Conservation (phyloP, 495 filamentous ascomycete species). For the Talaromyces liani region DNA sequence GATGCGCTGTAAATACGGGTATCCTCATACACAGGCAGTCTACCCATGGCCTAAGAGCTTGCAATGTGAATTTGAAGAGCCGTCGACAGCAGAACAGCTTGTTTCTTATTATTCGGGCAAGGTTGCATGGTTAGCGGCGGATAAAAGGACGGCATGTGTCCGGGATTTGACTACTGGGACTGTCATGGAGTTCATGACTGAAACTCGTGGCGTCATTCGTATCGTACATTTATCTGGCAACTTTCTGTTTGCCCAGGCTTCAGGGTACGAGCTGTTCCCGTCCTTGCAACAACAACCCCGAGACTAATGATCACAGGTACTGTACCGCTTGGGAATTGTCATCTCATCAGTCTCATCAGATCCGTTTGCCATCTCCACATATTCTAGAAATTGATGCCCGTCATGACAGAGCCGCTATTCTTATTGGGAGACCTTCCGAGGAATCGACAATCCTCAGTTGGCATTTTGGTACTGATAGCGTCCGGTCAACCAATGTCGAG, state of each 20-base stretch:
- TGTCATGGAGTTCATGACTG: not conserved
- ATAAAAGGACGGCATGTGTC: not conserved
- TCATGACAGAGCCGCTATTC: not conserved
- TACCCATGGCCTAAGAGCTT: not conserved
- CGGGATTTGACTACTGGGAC: not conserved
- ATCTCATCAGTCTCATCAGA: not conserved
- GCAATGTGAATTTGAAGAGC: not conserved
- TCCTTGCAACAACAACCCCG: too few relatives aligned
- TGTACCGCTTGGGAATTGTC: slow-evolving; percentile 3
- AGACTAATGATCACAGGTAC: not conserved
- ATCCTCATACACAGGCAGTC: not conserved
- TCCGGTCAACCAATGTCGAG: not conserved
- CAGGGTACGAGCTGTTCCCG: not conserved
- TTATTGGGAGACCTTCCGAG: not conserved
- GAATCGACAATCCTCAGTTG: not conserved
- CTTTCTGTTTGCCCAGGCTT: not conserved
- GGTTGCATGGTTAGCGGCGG: not conserved
- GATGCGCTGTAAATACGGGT: not conserved
- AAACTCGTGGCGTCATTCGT: not conserved
- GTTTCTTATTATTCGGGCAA: slow-evolving; percentile 6
- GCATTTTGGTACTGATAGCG: slow-evolving; percentile 1
- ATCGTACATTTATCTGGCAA: not conserved
- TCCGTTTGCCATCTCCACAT: not conserved
- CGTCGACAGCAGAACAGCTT: not conserved
- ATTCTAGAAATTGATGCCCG: not conserved